Evolutionary conservation across 768 basidiomycete genomes (phyloP), one percentile per base, ranked within the genome.

Genomic region (Suillus bovinus): DNA sequence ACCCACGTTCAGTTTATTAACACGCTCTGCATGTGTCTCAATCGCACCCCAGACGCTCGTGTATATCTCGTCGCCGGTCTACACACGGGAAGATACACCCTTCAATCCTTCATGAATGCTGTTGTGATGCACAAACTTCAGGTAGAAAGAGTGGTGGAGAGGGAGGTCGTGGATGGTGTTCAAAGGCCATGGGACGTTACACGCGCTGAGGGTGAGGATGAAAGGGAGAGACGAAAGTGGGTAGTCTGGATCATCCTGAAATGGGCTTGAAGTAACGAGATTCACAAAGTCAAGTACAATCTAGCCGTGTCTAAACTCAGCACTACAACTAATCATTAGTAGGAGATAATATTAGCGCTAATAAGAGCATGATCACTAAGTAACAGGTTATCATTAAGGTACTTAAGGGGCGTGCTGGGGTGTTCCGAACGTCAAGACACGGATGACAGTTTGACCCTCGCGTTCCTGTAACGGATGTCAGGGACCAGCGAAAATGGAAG

Each of bases 81-180:
- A 58, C 91, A 93, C 67, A 92, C 90, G 0, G 91, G 90, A 4
- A 77, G 88, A 55, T 91, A 90, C 68, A 86, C 89, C 2, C 79
- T 93, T 34, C 80, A 86, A 59, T 76, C 85, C 8, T 91, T 91
- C 72, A 67, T 91, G 46, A 68, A 74, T 13, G 69, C 69, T 11
- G 79, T 78, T 22, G 61, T 65, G 5, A 64, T 63, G 9, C 74
- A 69, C 58, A 85, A 81, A 5, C 79, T 91, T 44, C 73, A 74
- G 7, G 63, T 86, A 9, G 80, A 82, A 31, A 77, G 71, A 38
- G 74, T 79, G 8, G 55, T 67, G 20, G 90, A 91, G 69, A 80
- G 77, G 64, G 80, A 84, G 58, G 78, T 82, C 20, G 68, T 63
- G 8, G 82, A 82, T 9, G 62, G 63, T 0, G 66, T 59, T 17